A percentile compares a stretch with the other conserved stretches of the same genome.
Evolutionary conservation across 768 basidiomycete species (phyloP).

Genomic region (Suillus cothurnatus): DNA sequence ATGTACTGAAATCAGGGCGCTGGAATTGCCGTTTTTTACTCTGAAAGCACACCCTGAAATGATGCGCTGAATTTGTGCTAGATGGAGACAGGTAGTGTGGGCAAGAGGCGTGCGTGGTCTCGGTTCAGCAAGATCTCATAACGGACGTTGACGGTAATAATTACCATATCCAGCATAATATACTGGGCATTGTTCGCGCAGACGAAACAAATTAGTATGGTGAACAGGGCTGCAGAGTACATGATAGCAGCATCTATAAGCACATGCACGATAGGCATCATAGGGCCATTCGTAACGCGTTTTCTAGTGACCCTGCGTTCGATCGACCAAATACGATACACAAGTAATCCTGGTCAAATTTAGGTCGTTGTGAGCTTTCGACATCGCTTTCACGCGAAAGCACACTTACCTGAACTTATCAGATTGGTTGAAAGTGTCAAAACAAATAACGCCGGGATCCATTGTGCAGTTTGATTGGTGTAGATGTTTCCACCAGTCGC

Average conservation of each 20-base stretch:
- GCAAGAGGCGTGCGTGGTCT: no score
- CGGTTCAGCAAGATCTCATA: neutral
- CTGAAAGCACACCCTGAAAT: no score
- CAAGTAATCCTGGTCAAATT: conserved; percentile 7
- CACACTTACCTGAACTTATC: conserved; percentile 11
- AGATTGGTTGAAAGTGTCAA: conserved; percentile 13
- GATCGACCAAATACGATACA: conserved; percentile 12
- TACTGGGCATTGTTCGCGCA: conserved; percentile 9
- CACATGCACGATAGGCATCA: conserved; percentile 9
- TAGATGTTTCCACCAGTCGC: conserved; percentile 6
- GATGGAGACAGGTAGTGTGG: no score
- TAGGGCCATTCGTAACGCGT: neutral
- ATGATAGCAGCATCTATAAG: conserved; percentile 12
- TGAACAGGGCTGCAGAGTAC: conserved; percentile 11
- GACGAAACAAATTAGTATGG: conserved; percentile 12
- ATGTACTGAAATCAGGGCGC: no score
- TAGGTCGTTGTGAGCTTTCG: neutral
- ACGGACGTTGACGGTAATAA: neutral
- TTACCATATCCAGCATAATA: conserved; percentile 14
- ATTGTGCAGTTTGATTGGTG: conserved; percentile 3
- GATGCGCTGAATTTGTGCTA: no score
- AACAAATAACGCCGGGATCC: conserved; percentile 10
- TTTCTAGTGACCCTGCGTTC: neutral
- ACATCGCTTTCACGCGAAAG: neutral
- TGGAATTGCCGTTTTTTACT: no score